phyloP scores from a whole-genome alignment of 179 eudicot genomes.

The Vitellaria paradoxa region DNA sequence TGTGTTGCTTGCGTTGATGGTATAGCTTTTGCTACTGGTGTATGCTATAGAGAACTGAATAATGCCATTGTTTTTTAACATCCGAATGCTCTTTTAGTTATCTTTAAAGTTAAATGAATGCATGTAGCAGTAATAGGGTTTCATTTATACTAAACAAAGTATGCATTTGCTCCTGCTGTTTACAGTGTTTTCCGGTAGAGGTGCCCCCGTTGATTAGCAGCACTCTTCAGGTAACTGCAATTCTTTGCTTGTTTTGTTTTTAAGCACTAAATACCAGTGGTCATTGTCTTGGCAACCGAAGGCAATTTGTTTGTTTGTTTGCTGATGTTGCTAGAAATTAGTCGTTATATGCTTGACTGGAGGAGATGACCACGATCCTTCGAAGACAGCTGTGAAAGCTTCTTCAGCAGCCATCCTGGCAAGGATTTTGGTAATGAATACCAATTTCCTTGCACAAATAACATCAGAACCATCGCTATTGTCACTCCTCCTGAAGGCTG shows the following conservation, averaged over 20 bases:
- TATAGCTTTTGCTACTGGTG: neutral
- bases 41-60: neutral
- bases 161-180: conserved; percentile 12
- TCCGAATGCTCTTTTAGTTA: neutral
- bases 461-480: conserved; percentile 73
- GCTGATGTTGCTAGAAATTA: conserved; percentile 62
- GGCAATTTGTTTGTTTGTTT: conserved; percentile 7
- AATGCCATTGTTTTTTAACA: neutral
- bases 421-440: conserved; percentile 82
- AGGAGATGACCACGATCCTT: conserved; percentile 85
- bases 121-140: neutral
- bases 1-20: neutral
- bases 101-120: neutral
- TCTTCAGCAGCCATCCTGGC: conserved; percentile 88
- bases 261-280: neutral
- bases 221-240: conserved; percentile 68
- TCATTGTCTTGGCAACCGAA: conserved; percentile 2
- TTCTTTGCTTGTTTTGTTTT: conserved; percentile 7
- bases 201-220: conserved; percentile 86
- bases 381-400: conserved; percentile 82
- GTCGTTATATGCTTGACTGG: conserved; percentile 76
- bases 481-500: conserved; percentile 66
- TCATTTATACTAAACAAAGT: neutral
- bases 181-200: conserved; percentile 89
- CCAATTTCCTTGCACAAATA: conserved; percentile 85